A percentile compares a stretch with the other conserved stretches of the same genome.
Evolutionary conservation across 768 basidiomycete species (phyloP).

Genomic region (Mycena kentingensis): DNA sequence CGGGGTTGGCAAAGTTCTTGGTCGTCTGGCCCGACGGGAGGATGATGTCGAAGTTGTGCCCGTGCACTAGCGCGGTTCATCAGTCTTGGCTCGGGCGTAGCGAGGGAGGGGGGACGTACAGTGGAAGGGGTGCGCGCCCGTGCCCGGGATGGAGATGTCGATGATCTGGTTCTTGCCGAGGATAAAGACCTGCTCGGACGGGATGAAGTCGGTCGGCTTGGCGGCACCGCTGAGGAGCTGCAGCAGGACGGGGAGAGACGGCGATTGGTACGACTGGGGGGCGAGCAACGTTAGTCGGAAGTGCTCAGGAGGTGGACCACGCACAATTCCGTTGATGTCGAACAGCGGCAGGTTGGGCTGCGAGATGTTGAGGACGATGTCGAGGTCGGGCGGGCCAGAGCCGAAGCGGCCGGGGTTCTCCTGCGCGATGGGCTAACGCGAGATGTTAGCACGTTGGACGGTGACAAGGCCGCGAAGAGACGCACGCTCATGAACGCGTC

Average conservation of each 20-base stretch:
- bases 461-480: neutral
- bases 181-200: constrained; percentile 17
- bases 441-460: constrained; percentile 15
- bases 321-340: constrained; percentile 21
- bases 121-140: constrained; percentile 27
- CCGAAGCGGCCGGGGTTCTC: constrained; percentile 19
- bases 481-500: constrained; percentile 34
- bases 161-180: constrained; percentile 43
- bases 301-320: neutral
- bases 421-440: constrained; percentile 19
- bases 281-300: neutral
- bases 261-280: constrained; percentile 30
- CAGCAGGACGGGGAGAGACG: constrained; percentile 46
- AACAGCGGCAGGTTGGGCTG: constrained; percentile 22
- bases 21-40: neutral
- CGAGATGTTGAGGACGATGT: constrained; percentile 15
- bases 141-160: constrained; percentile 45
- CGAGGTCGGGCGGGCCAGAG: constrained; percentile 15
- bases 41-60: constrained; percentile 20
- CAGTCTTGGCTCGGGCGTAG: too few species aligned
- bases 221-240: constrained; percentile 48
- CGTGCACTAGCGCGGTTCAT: too few species aligned
- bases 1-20: constrained; percentile 18
- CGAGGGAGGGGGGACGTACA: constrained; percentile 8
- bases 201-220: constrained; percentile 19